Conservation (phyloP, 768 basidiomycete genomes). For the Boletus pseudopeckii region DNA sequence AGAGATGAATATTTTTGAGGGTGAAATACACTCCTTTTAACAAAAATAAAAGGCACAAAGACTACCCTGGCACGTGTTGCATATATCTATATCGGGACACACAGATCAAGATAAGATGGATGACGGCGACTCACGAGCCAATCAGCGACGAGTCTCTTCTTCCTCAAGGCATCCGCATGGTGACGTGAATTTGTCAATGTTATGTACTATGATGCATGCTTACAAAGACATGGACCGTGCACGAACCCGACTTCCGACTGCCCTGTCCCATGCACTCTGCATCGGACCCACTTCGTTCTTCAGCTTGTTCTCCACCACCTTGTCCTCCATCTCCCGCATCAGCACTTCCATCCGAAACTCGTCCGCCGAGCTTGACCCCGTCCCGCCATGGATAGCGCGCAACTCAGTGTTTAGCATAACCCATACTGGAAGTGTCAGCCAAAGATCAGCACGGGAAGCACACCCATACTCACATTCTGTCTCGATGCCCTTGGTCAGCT, state of each 20-base stretch:
- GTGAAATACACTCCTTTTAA: background rate
- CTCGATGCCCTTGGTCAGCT: conserved; percentile 44
- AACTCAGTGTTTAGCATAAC: conserved; percentile 53
- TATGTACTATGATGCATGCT: conserved; percentile 4
- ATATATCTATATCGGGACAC: conserved; percentile 13
- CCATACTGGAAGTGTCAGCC: conserved; percentile 38
- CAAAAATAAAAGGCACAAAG: background rate
- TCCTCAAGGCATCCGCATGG: conserved; percentile 16
- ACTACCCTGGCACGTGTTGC: conserved; percentile 2
- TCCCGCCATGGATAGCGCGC: conserved; percentile 40
- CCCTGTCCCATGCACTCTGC: conserved; percentile 48
- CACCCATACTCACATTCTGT: conserved; percentile 45
- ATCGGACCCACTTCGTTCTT: conserved; percentile 56
- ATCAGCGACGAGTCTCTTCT: background rate
- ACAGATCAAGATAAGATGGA: conserved; percentile 23
- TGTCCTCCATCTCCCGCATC: conserved; percentile 57
- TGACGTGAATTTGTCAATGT: background rate
- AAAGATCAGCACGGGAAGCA: too few relatives aligned
- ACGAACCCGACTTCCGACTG: conserved; percentile 27
- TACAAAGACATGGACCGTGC: conserved; percentile 30
- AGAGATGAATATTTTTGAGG: background rate
- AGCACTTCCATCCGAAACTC: conserved; percentile 41
- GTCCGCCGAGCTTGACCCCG: background rate
- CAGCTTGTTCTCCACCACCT: conserved; percentile 62
- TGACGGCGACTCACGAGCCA: conserved; percentile 3